Base-by-base conservation (phyloP, 148 eudicot genomes). In the Drosera capensis region DNA sequence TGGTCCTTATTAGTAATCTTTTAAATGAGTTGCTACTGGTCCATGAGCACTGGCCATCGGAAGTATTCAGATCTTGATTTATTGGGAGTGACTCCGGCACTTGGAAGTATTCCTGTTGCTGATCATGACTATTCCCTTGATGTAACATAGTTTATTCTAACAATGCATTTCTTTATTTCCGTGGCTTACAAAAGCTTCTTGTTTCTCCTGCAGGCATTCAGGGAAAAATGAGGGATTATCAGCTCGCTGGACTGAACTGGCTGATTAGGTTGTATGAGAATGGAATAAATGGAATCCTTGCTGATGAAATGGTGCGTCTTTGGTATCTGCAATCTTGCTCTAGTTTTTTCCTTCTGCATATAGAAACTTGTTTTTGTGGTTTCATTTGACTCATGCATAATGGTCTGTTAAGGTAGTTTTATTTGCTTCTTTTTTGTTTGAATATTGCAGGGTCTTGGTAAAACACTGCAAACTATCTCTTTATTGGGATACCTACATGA, bases 201-300 rank as follows among this genome's bases (percentile, higher is more conserved):
- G 24, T 54, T 49, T 15, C 1, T 47, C 47, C 20, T 57, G 39
- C 66, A 90, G 99, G 99, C 54, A 90, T 90, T 52, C 84, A 85
- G 48, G 99, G 99, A 48, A 90, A 90, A 71, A 85, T 90, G 99
- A 81, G 99, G 68, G 99, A 85, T 53, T 90, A 90, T 64, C 99
- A 90, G 58, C 94, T 92, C 65, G 99, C 99, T 65, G 99, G 99
- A 34, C 54, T 92, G 46, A 92, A 92, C 65, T 92, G 99, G 99
- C 78, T 92, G 34, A 92, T 92, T 24, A 68, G 99, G 29, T 51
- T 92, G 23, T 92, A 92, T 54, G 99, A 92, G 60, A 92, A 92
- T 74, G 99, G 99, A 20, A 92, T 92, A 15, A 92, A 92, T 68
- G 99, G 99, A 43, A 92, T 92, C 36, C 87, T 92, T 45, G 99